Conservation (phyloP, 1,284 basidiomycete species). For the Exobasidium rhododendri region DNA sequence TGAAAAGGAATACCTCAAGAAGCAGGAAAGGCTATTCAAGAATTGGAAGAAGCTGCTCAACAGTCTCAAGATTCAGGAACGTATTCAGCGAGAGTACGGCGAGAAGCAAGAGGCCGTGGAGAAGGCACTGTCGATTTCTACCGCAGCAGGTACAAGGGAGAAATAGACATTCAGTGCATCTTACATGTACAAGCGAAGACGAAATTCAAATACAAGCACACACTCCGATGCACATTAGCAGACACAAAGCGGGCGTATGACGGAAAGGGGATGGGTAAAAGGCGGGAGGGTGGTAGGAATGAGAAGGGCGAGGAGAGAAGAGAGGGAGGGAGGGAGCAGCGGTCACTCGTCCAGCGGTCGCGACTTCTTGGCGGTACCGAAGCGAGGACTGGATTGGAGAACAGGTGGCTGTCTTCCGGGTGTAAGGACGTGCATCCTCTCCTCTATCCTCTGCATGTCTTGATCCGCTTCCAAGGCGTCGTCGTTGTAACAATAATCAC, state of each 20-base stretch:
- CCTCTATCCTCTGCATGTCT: not conserved
- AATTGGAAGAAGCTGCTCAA: conserved; percentile 83
- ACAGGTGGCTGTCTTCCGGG: not conserved
- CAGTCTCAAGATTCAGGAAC: conserved; percentile 77
- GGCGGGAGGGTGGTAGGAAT: not conserved
- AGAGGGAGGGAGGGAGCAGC: too few species aligned
- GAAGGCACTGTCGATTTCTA: not conserved
- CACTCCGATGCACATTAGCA: not conserved
- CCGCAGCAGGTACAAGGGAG: too few species aligned
- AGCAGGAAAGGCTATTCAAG: conserved; percentile 76
- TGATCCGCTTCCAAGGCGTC: not conserved
- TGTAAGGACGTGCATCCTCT: not conserved
- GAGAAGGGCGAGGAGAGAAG: not conserved
- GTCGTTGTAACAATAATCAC: conserved; percentile 1
- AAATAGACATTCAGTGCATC: too few species aligned
- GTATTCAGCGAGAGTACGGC: conserved; percentile 75
- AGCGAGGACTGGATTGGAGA: not conserved
- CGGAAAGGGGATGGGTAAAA: too few species aligned
- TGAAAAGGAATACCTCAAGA: conserved; percentile 72
- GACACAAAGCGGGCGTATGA: too few species aligned
- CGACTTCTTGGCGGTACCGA: not conserved
- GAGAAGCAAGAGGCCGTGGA: conserved; percentile 4
- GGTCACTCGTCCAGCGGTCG: not conserved
- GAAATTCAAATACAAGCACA: not conserved
- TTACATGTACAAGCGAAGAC: too few species aligned